phyloP scores from a whole-genome alignment of 2,329 filamentous ascomycete species.

The Septoria petroselini region DNA sequence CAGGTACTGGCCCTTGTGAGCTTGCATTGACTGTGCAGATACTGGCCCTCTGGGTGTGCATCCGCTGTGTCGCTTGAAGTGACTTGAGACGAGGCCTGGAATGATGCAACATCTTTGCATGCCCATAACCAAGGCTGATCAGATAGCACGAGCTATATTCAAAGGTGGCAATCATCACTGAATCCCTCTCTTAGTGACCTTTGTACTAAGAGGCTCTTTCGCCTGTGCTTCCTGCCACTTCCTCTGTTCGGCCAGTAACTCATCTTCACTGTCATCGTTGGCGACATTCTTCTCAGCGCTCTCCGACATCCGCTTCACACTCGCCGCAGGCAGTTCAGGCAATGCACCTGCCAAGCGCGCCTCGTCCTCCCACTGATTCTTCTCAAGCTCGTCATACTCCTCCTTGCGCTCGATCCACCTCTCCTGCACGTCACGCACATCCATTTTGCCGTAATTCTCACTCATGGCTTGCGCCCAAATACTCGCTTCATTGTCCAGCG shows the following conservation, averaged over 20 bases:
- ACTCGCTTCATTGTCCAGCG: conserved; percentile 46
- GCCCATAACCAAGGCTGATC: too few species aligned
- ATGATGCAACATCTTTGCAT: too few species aligned
- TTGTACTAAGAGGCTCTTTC: background rate
- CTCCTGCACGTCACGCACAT: conserved; percentile 88
- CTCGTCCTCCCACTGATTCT: conserved; percentile 71
- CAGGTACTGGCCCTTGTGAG: too few species aligned
- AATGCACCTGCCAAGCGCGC: conserved; percentile 45
- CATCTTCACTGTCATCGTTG: conserved; percentile 30
- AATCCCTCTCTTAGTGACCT: background rate
- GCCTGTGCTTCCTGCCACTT: conserved; percentile 30
- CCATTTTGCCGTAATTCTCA: conserved; percentile 64
- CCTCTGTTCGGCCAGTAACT: conserved; percentile 32
- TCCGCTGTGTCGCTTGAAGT: too few species aligned
- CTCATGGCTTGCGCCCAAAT: conserved; percentile 97
- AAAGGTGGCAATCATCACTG: too few species aligned
- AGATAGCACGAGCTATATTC: too few species aligned
- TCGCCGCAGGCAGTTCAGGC: conserved; percentile 28
- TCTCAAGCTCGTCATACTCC: conserved; percentile 78
- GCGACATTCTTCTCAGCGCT: conserved; percentile 20
- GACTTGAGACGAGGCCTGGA: too few species aligned
- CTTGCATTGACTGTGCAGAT: too few species aligned
- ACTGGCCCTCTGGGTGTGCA: too few species aligned
- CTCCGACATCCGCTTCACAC: conserved; percentile 26
- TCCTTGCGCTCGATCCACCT: conserved; percentile 91